Evolutionary conservation across 208 protist genomes (phyloP).

Genomic region (Acanthamoeba lenticulata): DNA sequence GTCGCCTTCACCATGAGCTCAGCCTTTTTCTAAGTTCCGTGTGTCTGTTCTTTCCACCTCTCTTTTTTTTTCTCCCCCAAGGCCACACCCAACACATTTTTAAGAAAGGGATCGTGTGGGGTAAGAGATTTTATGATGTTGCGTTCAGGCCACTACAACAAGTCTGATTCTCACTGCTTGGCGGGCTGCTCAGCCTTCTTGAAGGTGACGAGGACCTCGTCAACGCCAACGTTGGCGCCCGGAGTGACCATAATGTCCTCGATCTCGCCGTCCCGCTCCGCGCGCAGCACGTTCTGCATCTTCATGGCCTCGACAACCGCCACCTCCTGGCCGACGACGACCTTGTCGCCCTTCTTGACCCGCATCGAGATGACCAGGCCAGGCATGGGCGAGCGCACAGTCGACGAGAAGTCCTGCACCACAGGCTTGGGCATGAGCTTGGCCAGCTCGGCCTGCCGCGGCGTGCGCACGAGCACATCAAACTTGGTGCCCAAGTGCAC

Average conservation of each 20-base stretch:
- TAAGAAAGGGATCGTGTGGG: too few species aligned
- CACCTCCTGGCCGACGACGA: constrained; percentile 79
- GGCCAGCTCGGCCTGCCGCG: constrained; percentile 72
- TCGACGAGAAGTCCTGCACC: constrained; percentile 78
- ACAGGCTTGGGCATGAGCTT: constrained; percentile 80
- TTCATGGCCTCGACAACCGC: constrained; percentile 90
- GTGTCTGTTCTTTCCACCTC: too few species aligned
- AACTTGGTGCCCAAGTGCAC: constrained; percentile 74
- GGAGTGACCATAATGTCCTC: constrained; percentile 59
- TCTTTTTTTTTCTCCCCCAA: too few species aligned
- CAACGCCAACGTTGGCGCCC: constrained; percentile 75
- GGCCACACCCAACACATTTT: too few species aligned
- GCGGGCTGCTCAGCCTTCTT: constrained; percentile 67
- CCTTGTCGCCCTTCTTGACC: constrained; percentile 82
- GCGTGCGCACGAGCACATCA: constrained; percentile 79
- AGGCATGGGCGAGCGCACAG: constrained; percentile 89
- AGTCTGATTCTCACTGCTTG: background rate
- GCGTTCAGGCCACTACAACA: too few species aligned
- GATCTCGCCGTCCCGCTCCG: constrained; percentile 69
- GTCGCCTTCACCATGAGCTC: too few species aligned
- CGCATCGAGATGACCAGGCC: constrained; percentile 79
- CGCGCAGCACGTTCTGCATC: constrained; percentile 87
- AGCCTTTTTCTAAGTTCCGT: too few species aligned
- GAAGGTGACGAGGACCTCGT: constrained; percentile 87
- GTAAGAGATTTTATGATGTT: too few species aligned